These are phyloP conservation scores for Leptosphaerulina australis DNA, from an alignment of 2,329 filamentous ascomycete genomes.

Conservation along the genomic window DNA sequence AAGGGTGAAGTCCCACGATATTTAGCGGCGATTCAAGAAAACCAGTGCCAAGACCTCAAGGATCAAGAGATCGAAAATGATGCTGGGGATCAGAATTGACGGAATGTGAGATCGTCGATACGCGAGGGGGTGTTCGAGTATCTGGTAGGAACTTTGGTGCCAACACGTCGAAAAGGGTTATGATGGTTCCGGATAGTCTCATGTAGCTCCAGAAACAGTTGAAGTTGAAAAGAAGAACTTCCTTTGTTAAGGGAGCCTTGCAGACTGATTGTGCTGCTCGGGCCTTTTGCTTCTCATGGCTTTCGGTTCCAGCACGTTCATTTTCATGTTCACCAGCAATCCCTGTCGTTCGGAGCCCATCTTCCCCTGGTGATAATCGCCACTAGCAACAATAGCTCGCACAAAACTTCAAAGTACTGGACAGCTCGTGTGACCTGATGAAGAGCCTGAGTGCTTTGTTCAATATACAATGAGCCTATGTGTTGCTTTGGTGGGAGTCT, in stretches of 20 bases:
- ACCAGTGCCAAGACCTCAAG: constrained; percentile 13
- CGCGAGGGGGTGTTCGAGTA: background rate
- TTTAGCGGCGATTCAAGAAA: constrained; percentile 16
- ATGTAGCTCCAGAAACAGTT: too few relatives aligned
- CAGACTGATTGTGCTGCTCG: background rate
- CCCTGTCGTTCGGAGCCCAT: constrained; percentile 17
- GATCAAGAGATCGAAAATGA: constrained; percentile 15
- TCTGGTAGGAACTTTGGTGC: background rate
- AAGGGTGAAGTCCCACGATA: background rate
- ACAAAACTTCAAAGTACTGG: constrained; percentile 5
- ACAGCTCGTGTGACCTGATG: background rate
- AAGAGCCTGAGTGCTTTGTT: background rate
- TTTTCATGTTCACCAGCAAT: background rate
- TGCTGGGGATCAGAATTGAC: constrained; percentile 6
- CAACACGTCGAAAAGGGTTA: background rate
- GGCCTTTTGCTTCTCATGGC: background rate
- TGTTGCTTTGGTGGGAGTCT: background rate
- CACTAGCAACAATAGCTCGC: constrained; percentile 12
- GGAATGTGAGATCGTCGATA: constrained; percentile 1
- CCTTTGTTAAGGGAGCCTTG: background rate
- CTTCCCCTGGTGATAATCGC: constrained; percentile 18
- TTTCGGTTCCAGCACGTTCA: constrained; percentile 8
- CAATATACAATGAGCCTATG: background rate
- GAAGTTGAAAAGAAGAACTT: background rate
- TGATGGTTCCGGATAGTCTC: too few relatives aligned